Base-by-base conservation (phyloP, 768 basidiomycete genomes). In the Leccinum uliginosum region DNA sequence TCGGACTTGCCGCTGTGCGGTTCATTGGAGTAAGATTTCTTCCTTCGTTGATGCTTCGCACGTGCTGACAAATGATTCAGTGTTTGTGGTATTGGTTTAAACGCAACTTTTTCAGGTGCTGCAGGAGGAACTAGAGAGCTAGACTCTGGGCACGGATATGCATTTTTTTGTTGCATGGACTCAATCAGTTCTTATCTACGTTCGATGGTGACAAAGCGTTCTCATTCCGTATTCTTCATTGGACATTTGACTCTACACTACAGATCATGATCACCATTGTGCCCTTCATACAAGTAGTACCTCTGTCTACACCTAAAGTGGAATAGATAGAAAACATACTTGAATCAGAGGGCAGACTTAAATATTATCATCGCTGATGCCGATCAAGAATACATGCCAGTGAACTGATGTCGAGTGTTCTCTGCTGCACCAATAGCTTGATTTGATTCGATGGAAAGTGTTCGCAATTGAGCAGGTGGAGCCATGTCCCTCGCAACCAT, bases 71-170 rank as follows among this genome's bases (percentile, higher is more conserved):
- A 51, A 57, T 57, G 54, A 6, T 29, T 3, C 61, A 93, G 91
- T 92, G 90, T 70, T 67, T 93, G 62, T 90, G 67, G 70, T 93
- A 92, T 76, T 89, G 84, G 79, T 81, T 91, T 77, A 88, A 81
- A 72, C 82, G 89, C 61, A 91, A 91, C 72, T 71, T 93, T 51
- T 92, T 91, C 82, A 78, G 86, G 62, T 87, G 80, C 71, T 93
- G 87, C 80, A 82, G 91, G 64, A 82, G 78, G 65, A 89, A 86
- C 66, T 92, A 73, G 78, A 29, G 30, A 53, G 51, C 3, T 35
- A 38, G 29, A 44, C 40, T 19, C 19, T 50, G 53, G 12, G 24
- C 50, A 57, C 48, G 54, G 30, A 59, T 60, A 69, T 61, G 57
- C 53, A 26, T 38, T 56, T 55, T 58, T 54, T 30, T 59, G 64